Conservation (phyloP, 2,329 filamentous ascomycete species). For the Fusarium zealandicum region DNA sequence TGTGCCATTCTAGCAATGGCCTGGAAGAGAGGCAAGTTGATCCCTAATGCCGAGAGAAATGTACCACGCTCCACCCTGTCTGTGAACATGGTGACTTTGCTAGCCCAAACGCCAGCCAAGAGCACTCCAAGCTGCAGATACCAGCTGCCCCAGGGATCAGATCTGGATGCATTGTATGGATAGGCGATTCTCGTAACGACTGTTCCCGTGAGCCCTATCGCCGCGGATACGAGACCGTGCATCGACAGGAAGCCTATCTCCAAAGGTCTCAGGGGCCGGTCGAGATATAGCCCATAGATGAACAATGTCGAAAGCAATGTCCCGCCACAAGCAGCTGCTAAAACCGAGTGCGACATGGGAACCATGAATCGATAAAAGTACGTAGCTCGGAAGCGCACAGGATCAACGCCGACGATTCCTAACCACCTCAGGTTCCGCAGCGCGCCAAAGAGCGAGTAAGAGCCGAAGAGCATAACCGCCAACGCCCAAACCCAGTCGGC, state of each 20-base stretch:
- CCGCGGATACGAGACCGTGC: conserved; percentile 16
- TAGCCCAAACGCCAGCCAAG: conserved; percentile 3
- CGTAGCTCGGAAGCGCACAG: conserved; percentile 12
- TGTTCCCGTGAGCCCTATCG: conserved; percentile 27
- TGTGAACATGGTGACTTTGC: neutral
- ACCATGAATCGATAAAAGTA: conserved; percentile 12
- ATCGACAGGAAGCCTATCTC: conserved; percentile 20
- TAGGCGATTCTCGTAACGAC: conserved; percentile 7
- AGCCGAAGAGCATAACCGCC: conserved; percentile 32
- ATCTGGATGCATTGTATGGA: conserved; percentile 4
- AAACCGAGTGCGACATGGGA: conserved; percentile 26
- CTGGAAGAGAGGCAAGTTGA: conserved; percentile 32
- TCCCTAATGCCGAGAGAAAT: conserved; percentile 22
- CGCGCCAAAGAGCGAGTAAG: conserved; percentile 26
- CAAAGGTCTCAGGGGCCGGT: neutral
- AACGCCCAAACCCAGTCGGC: conserved; percentile 36
- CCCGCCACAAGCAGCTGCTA: conserved; percentile 24
- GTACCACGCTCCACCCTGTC: neutral
- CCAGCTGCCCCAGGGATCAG: conserved; percentile 30
- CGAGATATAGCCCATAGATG: conserved; percentile 30
- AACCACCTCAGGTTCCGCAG: conserved; percentile 31
- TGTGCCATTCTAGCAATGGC: conserved; percentile 27
- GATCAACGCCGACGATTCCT: conserved; percentile 17
- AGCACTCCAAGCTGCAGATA: conserved; percentile 27
- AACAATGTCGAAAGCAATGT: conserved; percentile 27